These are phyloP conservation scores for Corymbia citriodora DNA, from an alignment of 441 rosid species.

Conservation along the genomic window DNA sequence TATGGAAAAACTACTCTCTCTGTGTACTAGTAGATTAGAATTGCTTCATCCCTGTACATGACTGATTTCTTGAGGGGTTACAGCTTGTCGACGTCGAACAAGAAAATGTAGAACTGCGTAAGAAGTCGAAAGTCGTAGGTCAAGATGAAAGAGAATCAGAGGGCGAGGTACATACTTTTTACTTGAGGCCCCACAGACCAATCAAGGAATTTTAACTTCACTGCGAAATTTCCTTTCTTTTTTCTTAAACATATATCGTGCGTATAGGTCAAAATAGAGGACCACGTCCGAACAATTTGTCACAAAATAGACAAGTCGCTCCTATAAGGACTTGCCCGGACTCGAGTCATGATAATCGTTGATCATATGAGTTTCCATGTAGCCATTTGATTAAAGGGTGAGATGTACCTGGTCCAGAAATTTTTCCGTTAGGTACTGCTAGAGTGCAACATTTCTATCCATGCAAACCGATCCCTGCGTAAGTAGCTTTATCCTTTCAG, in stretches of 20 bases:
- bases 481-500: not conserved
- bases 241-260: not conserved
- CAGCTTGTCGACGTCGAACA: not conserved
- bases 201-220: not conserved
- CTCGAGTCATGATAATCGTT: not conserved
- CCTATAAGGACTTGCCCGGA: not conserved
- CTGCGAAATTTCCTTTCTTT: not conserved
- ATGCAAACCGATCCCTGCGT: not conserved
- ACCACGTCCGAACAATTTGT: not conserved
- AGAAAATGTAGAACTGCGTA: not conserved
- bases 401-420: not conserved
- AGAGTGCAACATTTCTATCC: not conserved
- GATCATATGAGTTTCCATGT: not conserved
- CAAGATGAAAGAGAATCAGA: not conserved
- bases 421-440: not conserved
- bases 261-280: not conserved
- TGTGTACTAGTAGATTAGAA: not conserved
- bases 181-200: not conserved
- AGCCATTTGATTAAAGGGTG: not conserved
- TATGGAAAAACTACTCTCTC: not conserved
- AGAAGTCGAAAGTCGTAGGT: not conserved
- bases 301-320: not conserved
- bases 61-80: not conserved
- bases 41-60: not conserved
- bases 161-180: not conserved